phyloP scores from a whole-genome alignment of 2,329 filamentous ascomycete species.

The Emydomyces testavorans region DNA sequence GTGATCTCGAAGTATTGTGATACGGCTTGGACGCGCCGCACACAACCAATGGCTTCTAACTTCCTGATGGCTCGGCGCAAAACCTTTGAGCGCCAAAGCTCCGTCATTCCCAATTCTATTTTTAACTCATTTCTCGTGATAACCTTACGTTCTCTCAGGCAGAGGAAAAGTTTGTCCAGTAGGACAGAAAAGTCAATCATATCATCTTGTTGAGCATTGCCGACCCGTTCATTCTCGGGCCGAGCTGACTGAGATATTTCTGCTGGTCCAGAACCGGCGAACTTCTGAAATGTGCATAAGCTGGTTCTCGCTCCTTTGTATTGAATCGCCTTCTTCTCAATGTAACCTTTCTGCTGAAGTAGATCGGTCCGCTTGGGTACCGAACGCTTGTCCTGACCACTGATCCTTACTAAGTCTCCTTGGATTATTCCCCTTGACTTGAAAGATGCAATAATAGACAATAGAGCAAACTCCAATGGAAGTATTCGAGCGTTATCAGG shows the following conservation, averaged over 20 bases:
- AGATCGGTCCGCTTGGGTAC: constrained; percentile 50
- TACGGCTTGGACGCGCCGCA: constrained; percentile 34
- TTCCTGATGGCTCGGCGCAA: constrained; percentile 36
- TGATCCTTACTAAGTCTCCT: constrained; percentile 43
- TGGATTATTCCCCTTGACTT: constrained; percentile 47
- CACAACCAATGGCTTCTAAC: constrained; percentile 36
- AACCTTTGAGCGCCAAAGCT: constrained; percentile 31
- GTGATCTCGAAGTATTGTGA: constrained; percentile 32
- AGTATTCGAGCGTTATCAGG: constrained; percentile 45
- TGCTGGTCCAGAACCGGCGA: constrained; percentile 20
- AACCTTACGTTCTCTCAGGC: constrained; percentile 41
- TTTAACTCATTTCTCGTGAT: constrained; percentile 45
- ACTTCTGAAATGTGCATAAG: constrained; percentile 44
- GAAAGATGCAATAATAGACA: constrained; percentile 48
- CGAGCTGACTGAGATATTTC: constrained; percentile 12
- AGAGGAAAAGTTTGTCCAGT: constrained; percentile 38
- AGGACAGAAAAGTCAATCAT: constrained; percentile 42
- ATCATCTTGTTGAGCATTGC: constrained; percentile 18
- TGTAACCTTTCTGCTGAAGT: constrained; percentile 49
- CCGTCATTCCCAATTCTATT: constrained; percentile 33
- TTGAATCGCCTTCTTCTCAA: constrained; percentile 44
- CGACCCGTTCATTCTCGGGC: constrained; percentile 14
- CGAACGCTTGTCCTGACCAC: constrained; percentile 54
- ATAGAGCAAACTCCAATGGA: constrained; percentile 43
- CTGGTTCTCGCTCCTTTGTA: constrained; percentile 44